Evolutionary conservation across 164 flowering plant genomes (phyloP).

Genomic region (Stephania yunnanensis): DNA sequence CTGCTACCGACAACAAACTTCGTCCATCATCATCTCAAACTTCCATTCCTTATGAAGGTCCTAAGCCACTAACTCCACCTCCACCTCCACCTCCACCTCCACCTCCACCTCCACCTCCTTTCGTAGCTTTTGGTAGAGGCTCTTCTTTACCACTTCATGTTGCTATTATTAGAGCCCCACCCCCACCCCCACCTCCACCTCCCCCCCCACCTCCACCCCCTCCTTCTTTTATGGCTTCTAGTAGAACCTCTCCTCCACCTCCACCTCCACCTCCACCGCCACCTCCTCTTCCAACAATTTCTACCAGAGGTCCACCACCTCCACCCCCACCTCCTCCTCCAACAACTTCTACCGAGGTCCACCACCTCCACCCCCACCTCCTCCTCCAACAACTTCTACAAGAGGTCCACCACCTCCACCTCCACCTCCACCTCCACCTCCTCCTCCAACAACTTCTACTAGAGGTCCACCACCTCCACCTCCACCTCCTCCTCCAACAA

Average conservation of each 20-base stretch:
- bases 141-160: background rate
- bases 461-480: constrained; percentile 21
- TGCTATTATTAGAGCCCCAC: constrained; percentile 15
- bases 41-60: constrained; percentile 10
- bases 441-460: constrained; percentile 13
- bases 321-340: background rate
- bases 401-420: constrained; percentile 3
- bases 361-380: constrained; percentile 18
- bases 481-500: constrained; percentile 25
- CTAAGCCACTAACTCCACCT: background rate
- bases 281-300: constrained; percentile 24
- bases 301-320: constrained; percentile 30
- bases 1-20: background rate
- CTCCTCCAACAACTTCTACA: constrained; percentile 11
- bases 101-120: constrained; percentile 30
- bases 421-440: constrained; percentile 26
- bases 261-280: constrained; percentile 28
- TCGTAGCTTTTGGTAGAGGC: constrained; percentile 3
- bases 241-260: constrained; percentile 29
- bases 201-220: constrained; percentile 29
- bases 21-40: constrained; percentile 14
- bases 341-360: too few relatives aligned
- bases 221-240: constrained; percentile 12
- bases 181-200: constrained; percentile 27
- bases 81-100: constrained; percentile 33